Evolutionary conservation across 2,329 filamentous ascomycete genomes (phyloP), one percentile per base, ranked within the genome.

Genomic region (Tolypocladium endophyticum): DNA sequence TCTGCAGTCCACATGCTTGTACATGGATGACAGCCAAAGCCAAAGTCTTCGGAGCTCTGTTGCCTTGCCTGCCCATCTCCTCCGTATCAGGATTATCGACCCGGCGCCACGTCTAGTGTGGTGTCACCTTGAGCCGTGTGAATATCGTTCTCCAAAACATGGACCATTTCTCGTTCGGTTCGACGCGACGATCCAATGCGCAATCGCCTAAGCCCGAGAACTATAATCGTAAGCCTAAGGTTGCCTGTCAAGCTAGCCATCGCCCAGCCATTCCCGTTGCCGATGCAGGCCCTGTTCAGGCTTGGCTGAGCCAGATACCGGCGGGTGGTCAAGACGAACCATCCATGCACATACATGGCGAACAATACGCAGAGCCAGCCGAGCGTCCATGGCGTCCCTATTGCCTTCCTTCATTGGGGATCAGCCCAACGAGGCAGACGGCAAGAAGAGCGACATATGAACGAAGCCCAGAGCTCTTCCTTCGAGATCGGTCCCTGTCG

Each of bases 401-500:
- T 30, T 53, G 23, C 16, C 52, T 61, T 8, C 36, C 57, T 20
- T 1, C 41, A 9, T 25, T 35, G 20, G 33, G 43, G 2, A 35
- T 36, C 23, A 28, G 35, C 18, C 47, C 47, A 18, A 35, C 12
- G 5, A 54, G n/a, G 47, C 55, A 18, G 33, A 39, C 28, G 7
- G 39, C 33, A 36, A 36, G 20, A 54, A 12, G 9, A 30, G 50
- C 11, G 20, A 56, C 18, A 18, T 8, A 14, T 28, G 7, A 12
- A 11, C 57, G 35, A 20, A 61, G 59, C 25, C 57, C 59, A 20
- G 35, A n/a, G n/a, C 55, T 57, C 11, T 52, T 59, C 33, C 38
- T 59, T 11, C 57, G 55, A 47, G 60, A 61, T 25, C 57, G 55
- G 25, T 55, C 57, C 4, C 41, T 61, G 18, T 56, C 54, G 2